Evolutionary conservation across 2,329 filamentous ascomycete genomes (phyloP).

Genomic region (Thelonectria discophora): DNA sequence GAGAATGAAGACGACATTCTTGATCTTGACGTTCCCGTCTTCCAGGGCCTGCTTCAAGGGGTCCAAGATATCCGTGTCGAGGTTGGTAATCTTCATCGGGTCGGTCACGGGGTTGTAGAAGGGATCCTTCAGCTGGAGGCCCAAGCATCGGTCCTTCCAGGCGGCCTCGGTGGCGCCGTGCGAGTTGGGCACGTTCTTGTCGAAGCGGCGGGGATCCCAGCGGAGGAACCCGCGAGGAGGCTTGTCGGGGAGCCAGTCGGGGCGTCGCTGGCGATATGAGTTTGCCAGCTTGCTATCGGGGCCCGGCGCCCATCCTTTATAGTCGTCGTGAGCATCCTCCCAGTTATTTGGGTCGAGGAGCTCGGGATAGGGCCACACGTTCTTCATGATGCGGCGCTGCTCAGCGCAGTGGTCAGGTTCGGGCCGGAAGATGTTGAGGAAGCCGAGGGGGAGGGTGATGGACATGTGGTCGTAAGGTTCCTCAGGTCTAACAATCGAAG

Average conservation of each 20-base stretch:
- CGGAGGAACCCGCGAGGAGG: slow-evolving; percentile 44
- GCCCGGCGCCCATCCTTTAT: slow-evolving; percentile 47
- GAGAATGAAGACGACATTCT: slow-evolving; percentile 55
- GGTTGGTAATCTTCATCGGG: slow-evolving; percentile 53
- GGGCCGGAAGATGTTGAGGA: slow-evolving; percentile 42
- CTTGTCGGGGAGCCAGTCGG: slow-evolving; percentile 43
- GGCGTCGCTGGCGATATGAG: slow-evolving; percentile 39
- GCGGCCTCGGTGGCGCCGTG: slow-evolving; percentile 20
- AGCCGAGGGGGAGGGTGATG: slow-evolving; percentile 44
- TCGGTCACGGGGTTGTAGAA: slow-evolving; percentile 51
- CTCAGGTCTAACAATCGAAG: slow-evolving; percentile 40
- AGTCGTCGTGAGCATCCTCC: slow-evolving; percentile 41
- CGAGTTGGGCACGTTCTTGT: slow-evolving; percentile 32
- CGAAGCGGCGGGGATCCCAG: slow-evolving; percentile 41
- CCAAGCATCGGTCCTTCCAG: slow-evolving; percentile 30
- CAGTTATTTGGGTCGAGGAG: slow-evolving; percentile 40
- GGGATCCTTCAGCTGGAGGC: slow-evolving; percentile 40
- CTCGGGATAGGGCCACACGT: slow-evolving; percentile 44
- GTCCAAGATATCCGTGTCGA: slow-evolving; percentile 46
- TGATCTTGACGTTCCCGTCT: slow-evolving; percentile 48
- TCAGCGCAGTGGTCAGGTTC: slow-evolving; percentile 41
- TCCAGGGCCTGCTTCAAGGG: slow-evolving; percentile 40
- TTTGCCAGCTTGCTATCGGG: slow-evolving; percentile 35
- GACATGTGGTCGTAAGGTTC: slow-evolving; percentile 46
- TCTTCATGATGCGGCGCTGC: slow-evolving; percentile 35